Conservation (phyloP, 306 rosid species). For the Gastrolobium bilobum region DNA sequence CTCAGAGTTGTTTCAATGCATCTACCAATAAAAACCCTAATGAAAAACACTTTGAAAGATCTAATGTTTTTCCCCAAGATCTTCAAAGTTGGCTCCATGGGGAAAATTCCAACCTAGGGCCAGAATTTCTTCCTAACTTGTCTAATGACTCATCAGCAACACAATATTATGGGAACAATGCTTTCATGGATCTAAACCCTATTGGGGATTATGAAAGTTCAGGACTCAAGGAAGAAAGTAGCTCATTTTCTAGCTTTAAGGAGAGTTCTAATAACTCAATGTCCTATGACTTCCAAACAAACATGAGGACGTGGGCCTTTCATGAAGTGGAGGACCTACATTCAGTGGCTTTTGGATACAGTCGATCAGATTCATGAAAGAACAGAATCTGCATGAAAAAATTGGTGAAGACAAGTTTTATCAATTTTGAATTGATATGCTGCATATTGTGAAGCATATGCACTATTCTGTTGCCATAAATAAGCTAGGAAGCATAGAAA, state of each 20-base stretch:
- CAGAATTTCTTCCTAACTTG: constrained; percentile 56
- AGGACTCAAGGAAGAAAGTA: constrained; percentile 61
- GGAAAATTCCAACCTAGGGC: constrained; percentile 54
- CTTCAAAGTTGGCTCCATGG: constrained; percentile 66
- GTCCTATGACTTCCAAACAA: constrained; percentile 68
- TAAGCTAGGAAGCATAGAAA: constrained; percentile 69
- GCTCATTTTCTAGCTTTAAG: constrained; percentile 76
- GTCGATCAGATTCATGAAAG: constrained; percentile 47
- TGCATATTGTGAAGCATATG: constrained; percentile 54
- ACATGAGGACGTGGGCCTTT: constrained; percentile 64
- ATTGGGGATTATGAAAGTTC: constrained; percentile 63
- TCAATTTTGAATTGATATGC: constrained; percentile 56
- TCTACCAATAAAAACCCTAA: constrained; percentile 68
- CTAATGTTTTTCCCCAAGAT: constrained; percentile 57
- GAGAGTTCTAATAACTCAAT: constrained; percentile 69
- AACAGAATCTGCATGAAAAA: constrained; percentile 23
- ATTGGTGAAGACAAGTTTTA: constrained; percentile 50
- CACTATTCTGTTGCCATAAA: constrained; percentile 56
- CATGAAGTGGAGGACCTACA: constrained; percentile 71
- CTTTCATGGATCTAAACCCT: constrained; percentile 57
- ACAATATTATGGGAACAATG: constrained; percentile 54
- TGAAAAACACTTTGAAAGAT: constrained; percentile 57
- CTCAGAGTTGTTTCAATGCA: constrained; percentile 63
- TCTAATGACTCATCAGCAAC: constrained; percentile 45
- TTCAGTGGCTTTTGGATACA: constrained; percentile 77